These are phyloP conservation scores for Yamadazyma philogaea DNA, from an alignment of 805 yeast genomes.

Conservation along the genomic window DNA sequence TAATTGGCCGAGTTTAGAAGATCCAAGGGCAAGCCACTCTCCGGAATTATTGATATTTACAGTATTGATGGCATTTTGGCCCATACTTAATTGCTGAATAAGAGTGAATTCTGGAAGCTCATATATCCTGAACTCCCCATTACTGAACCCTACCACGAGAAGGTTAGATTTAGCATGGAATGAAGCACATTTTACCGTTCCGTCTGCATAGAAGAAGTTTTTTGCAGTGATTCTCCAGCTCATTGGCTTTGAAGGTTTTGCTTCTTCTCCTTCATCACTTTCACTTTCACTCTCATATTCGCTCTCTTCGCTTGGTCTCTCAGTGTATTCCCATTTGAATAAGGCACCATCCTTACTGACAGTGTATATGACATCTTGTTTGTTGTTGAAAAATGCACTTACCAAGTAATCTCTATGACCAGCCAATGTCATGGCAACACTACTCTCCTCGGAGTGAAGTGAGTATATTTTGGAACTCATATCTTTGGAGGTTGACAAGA, in stretches of 20 bases:
- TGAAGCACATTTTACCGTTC: conserved; percentile 74
- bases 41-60: conserved; percentile 80
- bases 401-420: conserved; percentile 92
- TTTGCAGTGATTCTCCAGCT: conserved; percentile 84
- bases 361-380: conserved; percentile 88
- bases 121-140: conserved; percentile 88
- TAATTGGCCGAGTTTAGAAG: conserved; percentile 85
- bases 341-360: conserved; percentile 93
- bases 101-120: conserved; percentile 79
- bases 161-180: conserved; percentile 73
- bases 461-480: conserved; percentile 86
- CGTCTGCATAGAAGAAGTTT: conserved; percentile 69
- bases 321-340: conserved; percentile 84
- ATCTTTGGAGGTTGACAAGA: conserved; percentile 84
- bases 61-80: conserved; percentile 83
- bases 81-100: conserved; percentile 86
- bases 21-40: conserved; percentile 97
- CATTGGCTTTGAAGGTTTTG: conserved; percentile 20
- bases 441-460: conserved; percentile 57
- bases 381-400: conserved; percentile 80
- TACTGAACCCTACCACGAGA: conserved; percentile 82
- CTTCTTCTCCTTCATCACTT: conserved; percentile 29
- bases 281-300: conserved; percentile 42
- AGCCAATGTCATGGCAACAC: conserved; percentile 79
- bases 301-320: conserved; percentile 47